Evolutionary conservation across 371 early-diverging fungal genomes (phyloP), one percentile per base, ranked within the genome.

Genomic region (Mucor sp.): DNA sequence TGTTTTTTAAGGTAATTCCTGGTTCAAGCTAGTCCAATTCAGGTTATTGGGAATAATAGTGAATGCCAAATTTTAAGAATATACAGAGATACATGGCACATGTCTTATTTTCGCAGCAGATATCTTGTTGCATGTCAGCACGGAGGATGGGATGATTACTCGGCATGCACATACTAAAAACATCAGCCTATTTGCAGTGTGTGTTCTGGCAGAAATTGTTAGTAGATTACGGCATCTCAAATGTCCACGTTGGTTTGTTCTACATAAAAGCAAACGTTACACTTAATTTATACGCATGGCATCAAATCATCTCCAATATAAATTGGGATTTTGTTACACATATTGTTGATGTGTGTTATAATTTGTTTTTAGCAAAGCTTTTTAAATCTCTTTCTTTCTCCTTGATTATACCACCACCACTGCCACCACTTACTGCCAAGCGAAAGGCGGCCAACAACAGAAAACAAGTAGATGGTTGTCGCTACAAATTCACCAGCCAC

Each of bases 271-370:
- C 19, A 7, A 44, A 44, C 44, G 63, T 63, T 39, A 55, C 63
- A 63, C 63, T 15, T 63, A 55, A 63, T 63, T 56, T 37, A 41
- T 19, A 55, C 63, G 63, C 63, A 63, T 63, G 63, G 63, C 63
- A 27, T 28, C 56, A 62, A 50, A n/a, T 47, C 23, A 47, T 48
- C 44, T n/a, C 33, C 11, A 9, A 48, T 62, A 48, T 62, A 48
- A 47, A 23, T 21, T 15, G 47, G 28, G 32, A 17, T 44, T 6
- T n/a, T 53, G 61, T 61, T 21, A 47, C 61, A 62, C 62, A 12
- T 33, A 33, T 17, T 60, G 61, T 27, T n/a, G 19, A 37, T 19
- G 43, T 37, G n/a, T n/a, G n/a, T n/a, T n/a, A 21, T 23, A 43
- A 50, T 21, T n/a, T 47, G 19, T n/a, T 9, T 44, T 44, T n/a